Evolutionary conservation across 2,329 filamentous ascomycete genomes (phyloP).

Genomic region (Curvularia lunata): DNA sequence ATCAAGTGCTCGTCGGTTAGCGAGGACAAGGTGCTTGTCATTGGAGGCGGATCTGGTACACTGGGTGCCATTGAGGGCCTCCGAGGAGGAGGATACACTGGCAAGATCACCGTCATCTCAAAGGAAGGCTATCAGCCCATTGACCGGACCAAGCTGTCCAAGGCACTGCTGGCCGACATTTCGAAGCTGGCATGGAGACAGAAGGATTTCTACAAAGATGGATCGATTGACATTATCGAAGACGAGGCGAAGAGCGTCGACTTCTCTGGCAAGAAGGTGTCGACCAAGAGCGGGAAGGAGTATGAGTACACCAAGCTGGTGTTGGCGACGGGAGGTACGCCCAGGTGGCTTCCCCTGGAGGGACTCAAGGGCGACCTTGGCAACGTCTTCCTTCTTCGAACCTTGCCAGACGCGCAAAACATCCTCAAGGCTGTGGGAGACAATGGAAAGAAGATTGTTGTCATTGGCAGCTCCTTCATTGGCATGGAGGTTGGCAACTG

Average conservation of each 20-base stretch:
- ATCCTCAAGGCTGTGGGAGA: conserved; percentile 80
- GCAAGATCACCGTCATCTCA: conserved; percentile 80
- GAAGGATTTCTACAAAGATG: conserved; percentile 74
- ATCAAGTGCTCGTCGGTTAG: conserved; percentile 70
- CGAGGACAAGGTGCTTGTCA: conserved; percentile 74
- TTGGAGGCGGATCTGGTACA: conserved; percentile 78
- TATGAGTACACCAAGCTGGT: conserved; percentile 85
- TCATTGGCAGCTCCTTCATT: conserved; percentile 94
- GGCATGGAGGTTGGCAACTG: conserved; percentile 95
- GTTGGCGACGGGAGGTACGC: conserved; percentile 83
- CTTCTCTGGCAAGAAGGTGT: conserved; percentile 74
- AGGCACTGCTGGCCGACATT: conserved; percentile 83
- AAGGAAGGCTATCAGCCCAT: conserved; percentile 86
- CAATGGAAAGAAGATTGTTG: conserved; percentile 87
- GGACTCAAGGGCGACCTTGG: conserved; percentile 81
- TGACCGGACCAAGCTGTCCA: conserved; percentile 94
- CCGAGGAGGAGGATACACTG: conserved; percentile 79
- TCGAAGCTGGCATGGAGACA: conserved; percentile 79
- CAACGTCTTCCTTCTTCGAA: conserved; percentile 87
- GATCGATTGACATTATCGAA: conserved; percentile 62
- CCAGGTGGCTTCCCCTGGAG: conserved; percentile 75
- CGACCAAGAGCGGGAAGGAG: conserved; percentile 75
- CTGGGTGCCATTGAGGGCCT: conserved; percentile 83
- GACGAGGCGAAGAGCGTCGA: conserved; percentile 75
- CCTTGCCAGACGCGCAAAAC: conserved; percentile 74